Evolutionary conservation across 805 yeast species (phyloP).

Genomic region (Schizosaccharomyces lindneri): DNA sequence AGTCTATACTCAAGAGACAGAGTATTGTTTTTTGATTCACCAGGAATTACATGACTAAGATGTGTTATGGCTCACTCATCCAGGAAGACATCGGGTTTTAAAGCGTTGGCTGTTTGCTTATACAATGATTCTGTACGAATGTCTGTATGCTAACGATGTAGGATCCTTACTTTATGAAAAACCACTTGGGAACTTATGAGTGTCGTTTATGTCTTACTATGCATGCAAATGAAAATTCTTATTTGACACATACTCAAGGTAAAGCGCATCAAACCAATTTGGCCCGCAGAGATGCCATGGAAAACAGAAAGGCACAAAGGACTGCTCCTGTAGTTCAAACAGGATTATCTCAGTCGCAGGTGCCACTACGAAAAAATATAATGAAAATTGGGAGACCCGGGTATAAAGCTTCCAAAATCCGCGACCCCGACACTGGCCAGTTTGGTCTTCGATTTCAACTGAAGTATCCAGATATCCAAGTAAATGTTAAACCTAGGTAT

Average conservation of each 20-base stretch:
- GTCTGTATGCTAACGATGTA: background rate
- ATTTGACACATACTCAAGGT: constrained; percentile 64
- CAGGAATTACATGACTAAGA: no score
- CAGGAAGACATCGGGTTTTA: no score
- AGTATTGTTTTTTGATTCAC: no score
- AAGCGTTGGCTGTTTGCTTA: no score
- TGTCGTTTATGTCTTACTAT: constrained; percentile 66
- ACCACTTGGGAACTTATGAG: constrained; percentile 63
- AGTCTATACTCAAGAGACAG: no score
- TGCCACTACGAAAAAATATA: constrained; percentile 23
- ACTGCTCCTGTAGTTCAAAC: constrained; percentile 1
- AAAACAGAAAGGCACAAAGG: constrained; percentile 7
- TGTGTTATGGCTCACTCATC: no score
- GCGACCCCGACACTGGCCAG: constrained; percentile 30
- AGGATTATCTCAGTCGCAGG: constrained; percentile 12
- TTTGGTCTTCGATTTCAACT: constrained; percentile 44
- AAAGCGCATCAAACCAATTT: constrained; percentile 56
- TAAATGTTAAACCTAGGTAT: constrained; percentile 29
- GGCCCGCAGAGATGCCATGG: constrained; percentile 24
- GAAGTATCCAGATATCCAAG: constrained; percentile 25
- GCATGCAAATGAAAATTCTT: constrained; percentile 59
- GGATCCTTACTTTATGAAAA: constrained; percentile 67
- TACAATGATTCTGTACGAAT: no score
- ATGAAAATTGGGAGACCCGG: constrained; percentile 50
- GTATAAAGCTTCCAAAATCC: constrained; percentile 38